Percentiles rank a stretch among this genome's conserved stretches.
phyloP scores from a whole-genome alignment of 1,284 basidiomycete species.

The Rhodotorula sp. region DNA sequence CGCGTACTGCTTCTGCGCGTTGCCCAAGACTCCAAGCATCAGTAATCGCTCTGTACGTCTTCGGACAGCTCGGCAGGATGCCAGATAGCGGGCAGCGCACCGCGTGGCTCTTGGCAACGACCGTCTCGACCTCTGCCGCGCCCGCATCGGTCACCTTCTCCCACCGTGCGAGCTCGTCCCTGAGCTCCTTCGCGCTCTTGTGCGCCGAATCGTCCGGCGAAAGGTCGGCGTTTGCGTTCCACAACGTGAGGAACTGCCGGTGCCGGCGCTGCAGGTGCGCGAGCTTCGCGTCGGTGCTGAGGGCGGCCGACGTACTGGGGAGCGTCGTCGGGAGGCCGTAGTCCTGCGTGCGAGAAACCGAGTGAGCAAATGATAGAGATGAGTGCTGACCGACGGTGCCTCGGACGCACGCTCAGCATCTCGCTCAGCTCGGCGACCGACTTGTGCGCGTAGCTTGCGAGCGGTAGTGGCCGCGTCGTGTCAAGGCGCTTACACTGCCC shows the following conservation, averaged over 20 bases:
- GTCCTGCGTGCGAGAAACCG: neutral
- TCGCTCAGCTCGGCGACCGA: conserved; percentile 6
- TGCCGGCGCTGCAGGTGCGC: conserved; percentile 13
- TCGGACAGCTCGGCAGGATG: neutral
- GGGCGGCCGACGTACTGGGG: neutral
- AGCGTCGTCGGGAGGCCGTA: conserved; percentile 6
- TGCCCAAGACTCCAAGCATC: too few relatives aligned
- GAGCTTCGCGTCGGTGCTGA: conserved; percentile 8
- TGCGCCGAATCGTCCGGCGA: conserved; percentile 5
- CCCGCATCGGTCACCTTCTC: conserved; percentile 10
- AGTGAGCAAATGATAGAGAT: neutral
- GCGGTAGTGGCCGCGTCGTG: conserved; percentile 9
- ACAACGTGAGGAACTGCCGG: conserved; percentile 23
- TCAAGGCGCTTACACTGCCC: neutral
- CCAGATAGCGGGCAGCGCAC: neutral
- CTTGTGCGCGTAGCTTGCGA: conserved; percentile 17
- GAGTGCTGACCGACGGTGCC: neutral
- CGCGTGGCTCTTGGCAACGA: neutral
- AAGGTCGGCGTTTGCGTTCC: conserved; percentile 39
- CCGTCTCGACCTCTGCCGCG: neutral
- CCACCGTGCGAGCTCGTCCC: conserved; percentile 28
- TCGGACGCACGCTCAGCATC: conserved; percentile 20
- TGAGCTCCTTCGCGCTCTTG: conserved; percentile 11
- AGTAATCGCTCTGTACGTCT: neutral
- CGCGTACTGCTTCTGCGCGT: neutral